Evolutionary conservation across 306 rosid genomes (phyloP).

Genomic region (Cicer cuneatum): DNA sequence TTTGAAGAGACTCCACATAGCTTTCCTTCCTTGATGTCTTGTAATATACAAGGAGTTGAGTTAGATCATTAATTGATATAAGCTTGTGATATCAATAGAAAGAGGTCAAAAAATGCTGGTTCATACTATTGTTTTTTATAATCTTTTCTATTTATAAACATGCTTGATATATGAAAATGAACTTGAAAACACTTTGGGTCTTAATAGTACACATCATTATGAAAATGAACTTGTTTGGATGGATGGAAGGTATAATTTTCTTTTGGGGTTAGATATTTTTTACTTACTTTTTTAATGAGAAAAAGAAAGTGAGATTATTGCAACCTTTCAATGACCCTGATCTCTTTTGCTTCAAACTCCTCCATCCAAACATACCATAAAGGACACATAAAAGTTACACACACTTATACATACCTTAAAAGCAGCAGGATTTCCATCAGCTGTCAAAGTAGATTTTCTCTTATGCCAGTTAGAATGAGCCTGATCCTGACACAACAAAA

Average conservation of each 20-base stretch:
- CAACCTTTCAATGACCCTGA: neutral
- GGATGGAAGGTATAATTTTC: neutral
- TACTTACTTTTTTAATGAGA: neutral
- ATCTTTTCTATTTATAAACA: neutral
- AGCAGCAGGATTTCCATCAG: conserved; percentile 32
- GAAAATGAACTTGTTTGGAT: neutral
- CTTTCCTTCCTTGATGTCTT: conserved; percentile 45
- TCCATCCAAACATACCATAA: neutral
- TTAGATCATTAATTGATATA: conserved; percentile 30
- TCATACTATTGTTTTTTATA: neutral
- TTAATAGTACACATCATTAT: neutral
- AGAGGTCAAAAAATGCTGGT: conserved; percentile 6
- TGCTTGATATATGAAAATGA: conserved; percentile 6
- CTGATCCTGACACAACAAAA: conserved; percentile 37
- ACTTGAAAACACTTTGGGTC: neutral
- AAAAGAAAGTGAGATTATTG: neutral
- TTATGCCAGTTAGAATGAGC: conserved; percentile 43
- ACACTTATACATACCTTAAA: conserved; percentile 44
- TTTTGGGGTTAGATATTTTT: neutral
- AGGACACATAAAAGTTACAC: conserved; percentile 9
- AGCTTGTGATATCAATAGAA: conserved; percentile 22
- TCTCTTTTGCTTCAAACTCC: conserved; percentile 1
- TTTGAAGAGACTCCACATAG: conserved; percentile 38
- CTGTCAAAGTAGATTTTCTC: conserved; percentile 41
- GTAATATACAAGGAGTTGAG: conserved; percentile 9